These are phyloP conservation scores for Nyssa sinensis DNA, from an alignment of 148 eudicot genomes.

Conservation along the genomic window DNA sequence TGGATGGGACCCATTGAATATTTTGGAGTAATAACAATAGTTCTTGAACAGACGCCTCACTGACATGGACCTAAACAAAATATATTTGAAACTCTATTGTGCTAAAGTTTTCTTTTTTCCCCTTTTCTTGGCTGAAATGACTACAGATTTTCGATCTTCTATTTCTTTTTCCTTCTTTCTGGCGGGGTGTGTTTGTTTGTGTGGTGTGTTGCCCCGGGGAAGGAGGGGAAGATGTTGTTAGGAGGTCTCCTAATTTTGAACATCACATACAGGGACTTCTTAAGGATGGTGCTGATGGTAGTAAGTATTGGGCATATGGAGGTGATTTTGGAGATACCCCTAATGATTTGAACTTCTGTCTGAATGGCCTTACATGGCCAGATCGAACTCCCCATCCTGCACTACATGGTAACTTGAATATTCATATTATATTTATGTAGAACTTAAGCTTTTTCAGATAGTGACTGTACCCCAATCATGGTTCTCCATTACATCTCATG, in stretches of 20 bases:
- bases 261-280: constrained; percentile 57
- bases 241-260: background rate
- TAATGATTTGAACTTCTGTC: constrained; percentile 89
- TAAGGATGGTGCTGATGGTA: constrained; percentile 71
- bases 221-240: background rate
- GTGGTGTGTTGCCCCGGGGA: too few relatives aligned
- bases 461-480: background rate
- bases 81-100: background rate
- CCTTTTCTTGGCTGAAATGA: background rate
- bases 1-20: too few relatives aligned
- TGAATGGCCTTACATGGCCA: constrained; percentile 90
- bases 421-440: background rate
- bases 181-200: background rate
- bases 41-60: background rate
- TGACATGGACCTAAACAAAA: background rate
- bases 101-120: background rate
- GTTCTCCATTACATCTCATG: constrained; percentile 3
- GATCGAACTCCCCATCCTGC: constrained; percentile 96
- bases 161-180: background rate
- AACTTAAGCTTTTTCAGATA: background rate
- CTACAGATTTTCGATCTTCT: background rate
- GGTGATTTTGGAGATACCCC: constrained; percentile 97
- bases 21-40: too few relatives aligned
- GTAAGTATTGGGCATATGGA: constrained; percentile 92
- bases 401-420: constrained; percentile 58